phyloP scores from a whole-genome alignment of 495 filamentous ascomycete species.

The Staphylotrichum longicolle region DNA sequence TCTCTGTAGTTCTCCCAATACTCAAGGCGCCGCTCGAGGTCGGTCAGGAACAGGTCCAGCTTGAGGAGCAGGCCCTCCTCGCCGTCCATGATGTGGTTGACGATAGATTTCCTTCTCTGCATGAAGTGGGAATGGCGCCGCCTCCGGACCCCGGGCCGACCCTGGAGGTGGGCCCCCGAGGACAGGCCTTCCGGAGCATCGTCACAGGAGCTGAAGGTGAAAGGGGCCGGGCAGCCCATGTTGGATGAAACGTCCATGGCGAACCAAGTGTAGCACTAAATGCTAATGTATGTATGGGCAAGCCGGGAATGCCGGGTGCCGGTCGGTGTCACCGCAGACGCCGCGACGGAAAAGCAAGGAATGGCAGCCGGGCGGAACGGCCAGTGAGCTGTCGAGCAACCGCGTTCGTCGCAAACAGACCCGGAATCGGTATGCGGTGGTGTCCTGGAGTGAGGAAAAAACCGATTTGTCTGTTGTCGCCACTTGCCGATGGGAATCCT shows the following conservation, averaged over 20 bases:
- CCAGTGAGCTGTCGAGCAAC: background rate
- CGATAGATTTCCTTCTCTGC: constrained; percentile 58
- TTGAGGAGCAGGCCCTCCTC: constrained; percentile 66
- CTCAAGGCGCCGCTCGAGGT: constrained; percentile 81
- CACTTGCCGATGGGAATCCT: background rate
- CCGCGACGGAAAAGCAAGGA: background rate
- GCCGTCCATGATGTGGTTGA: constrained; percentile 60
- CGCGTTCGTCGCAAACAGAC: background rate
- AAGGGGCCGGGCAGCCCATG: constrained; percentile 35
- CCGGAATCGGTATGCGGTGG: background rate
- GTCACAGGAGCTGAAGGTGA: constrained; percentile 38
- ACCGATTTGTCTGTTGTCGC: constrained; percentile 2
- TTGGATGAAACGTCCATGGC: constrained; percentile 34
- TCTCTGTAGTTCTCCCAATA: constrained; percentile 88
- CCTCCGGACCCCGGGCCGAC: constrained; percentile 35
- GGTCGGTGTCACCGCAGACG: background rate
- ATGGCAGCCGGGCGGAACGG: background rate
- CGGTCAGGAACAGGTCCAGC: constrained; percentile 78
- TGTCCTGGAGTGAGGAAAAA: constrained; percentile 7
- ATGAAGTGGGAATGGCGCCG: constrained; percentile 66
- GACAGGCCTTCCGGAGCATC: constrained; percentile 31
- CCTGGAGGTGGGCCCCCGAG: constrained; percentile 37
- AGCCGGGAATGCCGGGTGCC: background rate
- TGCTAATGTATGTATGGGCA: background rate
- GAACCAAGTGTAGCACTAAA: background rate